Evolutionary conservation across 2,329 filamentous ascomycete genomes (phyloP).

Genomic region (Cladobotryum mycophilum): DNA sequence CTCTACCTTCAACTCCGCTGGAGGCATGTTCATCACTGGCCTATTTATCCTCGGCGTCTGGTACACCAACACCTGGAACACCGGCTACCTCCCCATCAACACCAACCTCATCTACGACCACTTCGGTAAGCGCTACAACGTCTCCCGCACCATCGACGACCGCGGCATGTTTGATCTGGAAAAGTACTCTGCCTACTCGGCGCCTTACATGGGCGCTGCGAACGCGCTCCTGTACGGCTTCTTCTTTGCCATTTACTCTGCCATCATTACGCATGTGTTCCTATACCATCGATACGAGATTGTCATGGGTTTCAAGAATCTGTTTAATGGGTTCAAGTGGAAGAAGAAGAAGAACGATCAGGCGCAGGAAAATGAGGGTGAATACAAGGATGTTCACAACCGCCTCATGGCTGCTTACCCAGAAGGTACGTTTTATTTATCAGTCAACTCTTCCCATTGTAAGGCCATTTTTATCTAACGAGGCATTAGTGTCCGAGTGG

Average conservation of each 20-base stretch:
- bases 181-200: conserved; percentile 30
- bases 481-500: too few relatives aligned
- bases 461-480: too few relatives aligned
- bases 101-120: conserved; percentile 40
- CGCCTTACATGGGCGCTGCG: conserved; percentile 27
- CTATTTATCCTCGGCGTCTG: conserved; percentile 27
- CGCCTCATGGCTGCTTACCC: conserved; percentile 26
- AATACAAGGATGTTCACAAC: conserved; percentile 29
- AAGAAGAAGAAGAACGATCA: background rate
- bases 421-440: conserved; percentile 48
- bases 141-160: conserved; percentile 37
- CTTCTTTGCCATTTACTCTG: conserved; percentile 27
- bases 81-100: conserved; percentile 42
- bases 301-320: background rate
- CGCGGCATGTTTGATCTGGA: conserved; percentile 26
- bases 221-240: conserved; percentile 26
- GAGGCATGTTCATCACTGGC: conserved; percentile 25
- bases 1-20: conserved; percentile 28
- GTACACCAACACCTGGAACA: conserved; percentile 29
- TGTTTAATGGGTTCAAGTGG: background rate
- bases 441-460: too few relatives aligned
- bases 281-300: too few relatives aligned
- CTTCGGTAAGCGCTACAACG: conserved; percentile 34
- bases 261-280: too few relatives aligned
- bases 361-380: conserved; percentile 28